A percentile compares a stretch with the other conserved stretches of the same genome.
phyloP scores from a whole-genome alignment of 2,329 filamentous ascomycete species.

The Bisporella sp. region DNA sequence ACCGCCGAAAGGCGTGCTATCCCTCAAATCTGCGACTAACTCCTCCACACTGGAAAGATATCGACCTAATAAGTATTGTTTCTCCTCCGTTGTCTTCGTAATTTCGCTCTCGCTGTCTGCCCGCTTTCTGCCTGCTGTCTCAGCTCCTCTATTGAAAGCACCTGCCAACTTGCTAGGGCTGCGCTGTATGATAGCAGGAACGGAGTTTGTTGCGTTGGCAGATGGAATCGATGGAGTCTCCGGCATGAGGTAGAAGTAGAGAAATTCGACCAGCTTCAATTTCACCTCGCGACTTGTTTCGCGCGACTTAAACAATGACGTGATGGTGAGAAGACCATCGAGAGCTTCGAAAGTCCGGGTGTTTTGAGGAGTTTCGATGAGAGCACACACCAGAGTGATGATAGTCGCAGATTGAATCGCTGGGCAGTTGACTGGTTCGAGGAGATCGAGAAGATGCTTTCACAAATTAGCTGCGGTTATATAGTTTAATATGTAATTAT shows the following conservation, averaged over 20 bases:
- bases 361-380: conserved; percentile 81
- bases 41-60: conserved; percentile 58
- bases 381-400: conserved; percentile 80
- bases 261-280: conserved; percentile 90
- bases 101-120: conserved; percentile 29
- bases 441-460: conserved; percentile 84
- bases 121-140: conserved; percentile 25
- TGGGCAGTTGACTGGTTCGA: conserved; percentile 86
- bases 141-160: conserved; percentile 41
- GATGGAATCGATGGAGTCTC: conserved; percentile 59
- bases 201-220: conserved; percentile 37
- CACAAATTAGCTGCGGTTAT: neutral
- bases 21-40: conserved; percentile 65
- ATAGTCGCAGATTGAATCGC: conserved; percentile 87
- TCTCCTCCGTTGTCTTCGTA: conserved; percentile 56
- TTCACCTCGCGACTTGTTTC: conserved; percentile 84
- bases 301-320: conserved; percentile 85
- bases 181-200: conserved; percentile 51
- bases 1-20: conserved; percentile 67
- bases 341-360: conserved; percentile 87
- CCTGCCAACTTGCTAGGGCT: conserved; percentile 62
- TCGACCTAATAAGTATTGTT: conserved; percentile 55
- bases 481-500: neutral
- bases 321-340: conserved; percentile 86
- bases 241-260: conserved; percentile 98